Base-by-base conservation (phyloP, 2,329 filamentous ascomycete genomes). In the Colletotrichum sp. region DNA sequence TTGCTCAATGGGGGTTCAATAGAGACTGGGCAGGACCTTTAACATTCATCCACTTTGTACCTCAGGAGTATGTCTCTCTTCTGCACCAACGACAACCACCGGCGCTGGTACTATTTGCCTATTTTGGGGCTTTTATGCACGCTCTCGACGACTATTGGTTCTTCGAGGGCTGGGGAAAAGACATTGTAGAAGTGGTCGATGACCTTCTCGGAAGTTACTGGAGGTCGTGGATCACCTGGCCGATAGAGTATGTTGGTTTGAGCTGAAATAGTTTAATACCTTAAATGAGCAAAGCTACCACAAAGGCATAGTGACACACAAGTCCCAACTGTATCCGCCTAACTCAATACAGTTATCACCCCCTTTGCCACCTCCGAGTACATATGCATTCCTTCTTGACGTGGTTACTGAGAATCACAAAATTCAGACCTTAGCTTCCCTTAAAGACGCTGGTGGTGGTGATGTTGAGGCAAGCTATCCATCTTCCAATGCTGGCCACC, bases 141-240 rank as follows among this genome's bases (percentile, higher is more conserved):
- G 52, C 28, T 3, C 9, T 78, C 2, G 36, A 76, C 16, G 18
- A 65, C 4, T 66, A 49, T 21, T 80, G 79, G 77, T 79, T 78
- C 16, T 34, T 80, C 3, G 68, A 77, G 36, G 78, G 77, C 3
- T 78, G 77, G 75, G 79, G 79, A 6, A 72, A 66, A n/a, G 77
- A 77, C 16, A 79, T 79, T 16, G 70, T 80, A 16, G 64, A 78
- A 7, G 76, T 77, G 1, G 71, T 77, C 3, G 74, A 75, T 15
- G 77, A 80, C 15, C n/a, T 79, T 8, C 63, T 80, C 7, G 79
- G 79, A 8, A 36, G 36, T 5, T 80, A 79, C 30, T 80, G 79
- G 78, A 72, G 71, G 55, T 60, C 70, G 0, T 78, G 74, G 73
- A 68, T 78, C 2, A 28, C 36, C 8, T 78, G 76, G 77, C 73